Evolutionary conservation across 306 rosid genomes (phyloP), one percentile per base, ranked within the genome.

Genomic region (Senna siamea): DNA sequence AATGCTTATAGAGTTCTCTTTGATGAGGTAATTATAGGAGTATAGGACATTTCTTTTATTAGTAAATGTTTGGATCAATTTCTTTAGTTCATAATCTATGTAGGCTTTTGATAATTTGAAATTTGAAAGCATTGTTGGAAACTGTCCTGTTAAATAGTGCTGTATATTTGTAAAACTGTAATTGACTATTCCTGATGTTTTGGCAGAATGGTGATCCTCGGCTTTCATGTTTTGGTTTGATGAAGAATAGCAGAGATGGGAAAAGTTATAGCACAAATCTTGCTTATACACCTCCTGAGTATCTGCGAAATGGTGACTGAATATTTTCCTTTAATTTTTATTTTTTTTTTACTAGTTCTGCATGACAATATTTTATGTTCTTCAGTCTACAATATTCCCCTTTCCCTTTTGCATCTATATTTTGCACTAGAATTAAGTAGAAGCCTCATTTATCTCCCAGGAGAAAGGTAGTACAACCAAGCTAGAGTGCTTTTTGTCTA

Each of bases 211-310:
- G 97, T 9, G 90, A 91, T 75, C 97, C 94, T 54, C 88, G 94
- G 60, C 90, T 87, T 73, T 91, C 97, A 32, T 91, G 94, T 81
- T 91, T 91, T 64, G 97, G 97, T 32, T 85, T 89, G 94, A 89
- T 89, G 90, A 89, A 85, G 81, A 91, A 89, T 70, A 89, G 94
- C 71, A 85, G 87, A 84, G 97, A 88, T 54, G 97, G 97, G 46
- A 90, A 88, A 87, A 88, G 96, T 79, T 91, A 91, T 74, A 87
- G 94, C 84, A 91, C 97, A 64, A 91, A 88, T 82, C 94, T 88
- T 73, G 94, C 94, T 5, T 91, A 91, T 73, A 85, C 92, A 10
- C 97, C 97, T 74, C 97, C 97, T 8, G 97, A 91, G 82, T 91
- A 91, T 87, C 80, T 89, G 69, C 85, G 72, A 78, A 88, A 87